These are phyloP conservation scores for Pholiota conissans DNA, from an alignment of 768 basidiomycete genomes.

Conservation along the genomic window DNA sequence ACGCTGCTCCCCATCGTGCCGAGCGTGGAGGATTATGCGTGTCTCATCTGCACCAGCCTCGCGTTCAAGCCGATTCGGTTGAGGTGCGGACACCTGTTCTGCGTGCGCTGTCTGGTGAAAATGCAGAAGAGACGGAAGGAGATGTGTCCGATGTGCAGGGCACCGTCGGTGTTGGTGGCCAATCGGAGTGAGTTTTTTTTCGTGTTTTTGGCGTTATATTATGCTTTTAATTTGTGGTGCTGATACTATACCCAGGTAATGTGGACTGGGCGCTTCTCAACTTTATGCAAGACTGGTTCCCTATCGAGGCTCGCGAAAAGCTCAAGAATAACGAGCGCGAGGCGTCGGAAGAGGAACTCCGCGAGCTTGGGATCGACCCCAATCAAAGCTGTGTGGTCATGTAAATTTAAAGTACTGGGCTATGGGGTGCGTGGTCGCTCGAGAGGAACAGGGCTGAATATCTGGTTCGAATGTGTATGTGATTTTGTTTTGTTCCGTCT, in stretches of 20 bases:
- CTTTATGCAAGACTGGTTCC: constrained; percentile 94
- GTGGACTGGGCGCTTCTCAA: constrained; percentile 78
- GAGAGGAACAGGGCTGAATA: no score
- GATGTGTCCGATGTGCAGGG: constrained; percentile 84
- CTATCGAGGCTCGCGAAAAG: constrained; percentile 76
- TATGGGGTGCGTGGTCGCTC: neutral
- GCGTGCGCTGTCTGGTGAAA: constrained; percentile 82
- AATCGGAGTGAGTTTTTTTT: constrained; percentile 61
- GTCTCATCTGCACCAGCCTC: constrained; percentile 84
- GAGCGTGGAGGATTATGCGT: constrained; percentile 80
- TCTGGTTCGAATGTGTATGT: no score
- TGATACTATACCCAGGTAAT: constrained; percentile 48
- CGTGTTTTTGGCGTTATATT: neutral
- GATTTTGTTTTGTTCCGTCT: no score
- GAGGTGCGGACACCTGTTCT: constrained; percentile 77
- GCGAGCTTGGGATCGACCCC: constrained; percentile 62
- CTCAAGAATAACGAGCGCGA: constrained; percentile 74
- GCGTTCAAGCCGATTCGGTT: constrained; percentile 93
- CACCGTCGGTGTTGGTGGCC: constrained; percentile 74
- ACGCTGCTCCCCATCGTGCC: constrained; percentile 81
- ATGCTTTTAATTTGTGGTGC: neutral
- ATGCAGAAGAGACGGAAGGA: constrained; percentile 81
- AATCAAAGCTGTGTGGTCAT: constrained; percentile 41
- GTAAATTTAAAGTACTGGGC: constrained; percentile 18
- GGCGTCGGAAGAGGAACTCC: constrained; percentile 64